Percentiles rank a stretch among this genome's conserved stretches.
Evolutionary conservation across 306 rosid species (phyloP).

Genomic region (Prunus salicina): DNA sequence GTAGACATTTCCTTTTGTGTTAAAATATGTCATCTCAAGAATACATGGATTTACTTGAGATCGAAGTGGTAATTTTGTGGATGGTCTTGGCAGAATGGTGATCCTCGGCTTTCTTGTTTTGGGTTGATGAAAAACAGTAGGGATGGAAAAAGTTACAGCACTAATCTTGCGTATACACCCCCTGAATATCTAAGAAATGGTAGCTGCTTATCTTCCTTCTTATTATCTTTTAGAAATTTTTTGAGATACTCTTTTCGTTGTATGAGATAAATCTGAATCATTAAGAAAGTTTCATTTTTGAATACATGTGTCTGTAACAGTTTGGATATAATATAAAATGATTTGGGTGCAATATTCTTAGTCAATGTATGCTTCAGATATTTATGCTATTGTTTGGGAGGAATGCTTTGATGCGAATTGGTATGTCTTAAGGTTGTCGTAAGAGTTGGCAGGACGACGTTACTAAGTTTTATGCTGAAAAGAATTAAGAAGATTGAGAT

Average conservation of each 20-base stretch:
- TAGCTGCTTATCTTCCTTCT: slow-evolving; percentile 21
- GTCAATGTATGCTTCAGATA: too few species aligned
- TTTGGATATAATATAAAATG: neutral
- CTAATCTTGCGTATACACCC: slow-evolving; percentile 83
- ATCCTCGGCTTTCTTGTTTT: slow-evolving; percentile 82
- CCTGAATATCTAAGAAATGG: slow-evolving; percentile 83
- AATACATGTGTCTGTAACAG: neutral
- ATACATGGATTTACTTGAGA: slow-evolving; percentile 9
- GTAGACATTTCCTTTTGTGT: slow-evolving; percentile 8
- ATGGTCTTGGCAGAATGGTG: slow-evolving; percentile 64
- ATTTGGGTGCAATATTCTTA: neutral
- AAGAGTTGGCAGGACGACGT: neutral
- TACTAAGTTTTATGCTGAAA: neutral
- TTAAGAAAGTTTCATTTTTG: neutral
- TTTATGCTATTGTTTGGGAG: neutral
- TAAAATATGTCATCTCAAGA: neutral
- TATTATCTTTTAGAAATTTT: neutral
- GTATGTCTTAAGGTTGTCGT: neutral
- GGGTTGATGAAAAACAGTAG: slow-evolving; percentile 84
- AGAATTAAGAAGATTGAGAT: neutral
- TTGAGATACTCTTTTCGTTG: neutral
- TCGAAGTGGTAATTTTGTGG: slow-evolving; percentile 20
- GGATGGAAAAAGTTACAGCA: slow-evolving; percentile 87
- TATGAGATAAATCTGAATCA: neutral
- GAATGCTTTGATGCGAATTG: neutral